Evolutionary conservation across 768 basidiomycete genomes (phyloP).

Genomic region (Dioszegia hungarica): DNA sequence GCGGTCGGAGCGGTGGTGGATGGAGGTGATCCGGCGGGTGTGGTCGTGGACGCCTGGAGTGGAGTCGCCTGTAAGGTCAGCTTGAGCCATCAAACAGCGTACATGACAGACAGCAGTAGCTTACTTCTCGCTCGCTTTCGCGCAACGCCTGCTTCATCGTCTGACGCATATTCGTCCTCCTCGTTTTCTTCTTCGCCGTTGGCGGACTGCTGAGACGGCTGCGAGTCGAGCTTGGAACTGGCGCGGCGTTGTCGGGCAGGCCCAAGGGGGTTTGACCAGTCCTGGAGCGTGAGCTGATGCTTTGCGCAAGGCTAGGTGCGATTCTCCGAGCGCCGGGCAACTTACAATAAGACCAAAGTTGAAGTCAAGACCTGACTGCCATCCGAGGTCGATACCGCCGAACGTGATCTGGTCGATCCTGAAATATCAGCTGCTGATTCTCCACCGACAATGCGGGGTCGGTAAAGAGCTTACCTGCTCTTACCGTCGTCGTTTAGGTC

Average conservation of each 20-base stretch:
- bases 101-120: too few species aligned
- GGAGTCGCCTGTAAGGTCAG: not conserved
- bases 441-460: not conserved
- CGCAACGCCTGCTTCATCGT: slow-evolving; percentile 10
- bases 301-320: too few species aligned
- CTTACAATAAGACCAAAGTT: slow-evolving; percentile 25
- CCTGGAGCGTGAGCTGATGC: slow-evolving; percentile 12
- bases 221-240: slow-evolving; percentile 24
- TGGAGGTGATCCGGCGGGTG: slow-evolving; percentile 12
- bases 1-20: slow-evolving; percentile 20
- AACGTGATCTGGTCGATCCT: slow-evolving; percentile 39
- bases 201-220: slow-evolving; percentile 9
- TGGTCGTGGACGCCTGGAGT: not conserved
- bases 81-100: not conserved
- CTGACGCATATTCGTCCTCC: slow-evolving; percentile 10
- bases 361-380: slow-evolving; percentile 16
- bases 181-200: slow-evolving; percentile 19
- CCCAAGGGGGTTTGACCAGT: slow-evolving; percentile 29
- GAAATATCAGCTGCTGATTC: not conserved
- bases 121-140: not conserved
- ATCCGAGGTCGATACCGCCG: slow-evolving; percentile 13
- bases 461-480: slow-evolving; percentile 20
- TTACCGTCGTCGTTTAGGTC: slow-evolving; percentile 56
- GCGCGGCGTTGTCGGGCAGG: slow-evolving; percentile 12
- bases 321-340: not conserved